Evolutionary conservation across 441 rosid species (phyloP).

Genomic region (Rhodomyrtus psidioides): DNA sequence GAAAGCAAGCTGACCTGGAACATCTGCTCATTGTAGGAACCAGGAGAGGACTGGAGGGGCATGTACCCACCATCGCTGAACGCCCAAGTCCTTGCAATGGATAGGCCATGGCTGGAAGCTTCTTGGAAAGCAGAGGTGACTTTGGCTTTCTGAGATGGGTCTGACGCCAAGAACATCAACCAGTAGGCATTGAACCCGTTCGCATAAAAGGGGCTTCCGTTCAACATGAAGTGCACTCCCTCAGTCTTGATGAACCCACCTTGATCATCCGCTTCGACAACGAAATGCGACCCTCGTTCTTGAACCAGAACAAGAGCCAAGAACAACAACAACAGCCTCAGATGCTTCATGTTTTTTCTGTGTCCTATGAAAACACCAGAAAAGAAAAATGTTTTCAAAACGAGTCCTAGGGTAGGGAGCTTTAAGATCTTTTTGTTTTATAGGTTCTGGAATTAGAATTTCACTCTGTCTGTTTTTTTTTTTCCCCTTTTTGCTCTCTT

Average conservation of each 20-base stretch:
- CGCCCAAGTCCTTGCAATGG: slow-evolving; percentile 92
- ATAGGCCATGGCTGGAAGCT: slow-evolving; percentile 64
- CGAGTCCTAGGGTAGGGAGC: background rate
- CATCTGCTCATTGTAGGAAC: slow-evolving; percentile 74
- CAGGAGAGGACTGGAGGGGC: slow-evolving; percentile 79
- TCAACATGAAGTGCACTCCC: slow-evolving; percentile 61
- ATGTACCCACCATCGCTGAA: slow-evolving; percentile 91
- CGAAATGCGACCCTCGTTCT: background rate
- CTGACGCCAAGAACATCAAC: slow-evolving; percentile 82
- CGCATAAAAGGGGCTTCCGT: slow-evolving; percentile 72
- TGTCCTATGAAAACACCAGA: background rate
- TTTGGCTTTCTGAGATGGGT: slow-evolving; percentile 67
- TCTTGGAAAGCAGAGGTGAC: slow-evolving; percentile 62
- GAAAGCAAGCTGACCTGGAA: slow-evolving; percentile 43
- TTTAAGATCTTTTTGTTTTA: background rate
- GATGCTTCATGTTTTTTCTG: slow-evolving; percentile 30
- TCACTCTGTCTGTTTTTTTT: no score
- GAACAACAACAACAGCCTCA: slow-evolving; percentile 10
- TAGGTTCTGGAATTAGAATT: background rate
- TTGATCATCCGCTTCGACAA: slow-evolving; percentile 21
- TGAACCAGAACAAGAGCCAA: slow-evolving; percentile 21
- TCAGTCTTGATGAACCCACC: slow-evolving; percentile 58
- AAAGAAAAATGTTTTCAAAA: background rate
- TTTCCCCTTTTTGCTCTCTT: no score
- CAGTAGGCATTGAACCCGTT: slow-evolving; percentile 98